Evolutionary conservation across 2,329 filamentous ascomycete genomes (phyloP).

Genomic region (Arthrinium puccinioides): DNA sequence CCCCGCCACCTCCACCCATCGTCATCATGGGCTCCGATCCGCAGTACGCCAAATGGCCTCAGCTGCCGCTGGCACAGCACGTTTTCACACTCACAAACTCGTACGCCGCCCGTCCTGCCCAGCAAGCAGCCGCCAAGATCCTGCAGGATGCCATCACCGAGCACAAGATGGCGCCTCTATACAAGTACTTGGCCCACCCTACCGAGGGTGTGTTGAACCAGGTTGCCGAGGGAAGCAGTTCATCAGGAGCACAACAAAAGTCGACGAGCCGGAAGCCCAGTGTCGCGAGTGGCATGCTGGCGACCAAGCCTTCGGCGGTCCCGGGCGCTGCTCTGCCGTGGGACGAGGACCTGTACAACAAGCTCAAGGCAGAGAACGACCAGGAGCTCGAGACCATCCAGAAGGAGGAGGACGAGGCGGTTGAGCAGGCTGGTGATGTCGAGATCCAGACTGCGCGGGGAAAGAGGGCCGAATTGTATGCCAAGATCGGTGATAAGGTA

Average conservation of each 20-base stretch:
- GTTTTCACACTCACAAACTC: constrained; percentile 83
- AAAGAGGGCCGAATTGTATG: constrained; percentile 95
- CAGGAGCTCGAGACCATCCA: constrained; percentile 68
- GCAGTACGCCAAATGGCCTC: constrained; percentile 78
- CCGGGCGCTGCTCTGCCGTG: constrained; percentile 68
- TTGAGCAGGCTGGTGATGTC: constrained; percentile 92
- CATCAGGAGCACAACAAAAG: constrained; percentile 40
- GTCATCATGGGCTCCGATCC: constrained; percentile 68
- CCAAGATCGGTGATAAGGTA: constrained; percentile 93
- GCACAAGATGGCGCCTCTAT: constrained; percentile 83
- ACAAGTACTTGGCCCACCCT: constrained; percentile 77
- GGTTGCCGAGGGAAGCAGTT: constrained; percentile 54
- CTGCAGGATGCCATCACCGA: constrained; percentile 77
- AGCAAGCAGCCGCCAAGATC: constrained; percentile 64
- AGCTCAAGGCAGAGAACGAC: constrained; percentile 69
- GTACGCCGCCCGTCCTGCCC: constrained; percentile 56
- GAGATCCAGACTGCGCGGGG: constrained; percentile 88
- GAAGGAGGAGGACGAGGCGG: constrained; percentile 88
- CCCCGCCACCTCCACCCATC: constrained; percentile 11
- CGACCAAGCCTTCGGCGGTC: constrained; percentile 54
- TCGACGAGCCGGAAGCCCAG: constrained; percentile 62
- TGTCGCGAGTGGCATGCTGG: constrained; percentile 62
- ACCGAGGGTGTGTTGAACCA: constrained; percentile 75
- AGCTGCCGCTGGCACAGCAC: constrained; percentile 74
- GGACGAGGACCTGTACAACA: constrained; percentile 83